Base-by-base conservation (phyloP, 2,329 filamentous ascomycete genomes). In the Fusarium haematococcum region DNA sequence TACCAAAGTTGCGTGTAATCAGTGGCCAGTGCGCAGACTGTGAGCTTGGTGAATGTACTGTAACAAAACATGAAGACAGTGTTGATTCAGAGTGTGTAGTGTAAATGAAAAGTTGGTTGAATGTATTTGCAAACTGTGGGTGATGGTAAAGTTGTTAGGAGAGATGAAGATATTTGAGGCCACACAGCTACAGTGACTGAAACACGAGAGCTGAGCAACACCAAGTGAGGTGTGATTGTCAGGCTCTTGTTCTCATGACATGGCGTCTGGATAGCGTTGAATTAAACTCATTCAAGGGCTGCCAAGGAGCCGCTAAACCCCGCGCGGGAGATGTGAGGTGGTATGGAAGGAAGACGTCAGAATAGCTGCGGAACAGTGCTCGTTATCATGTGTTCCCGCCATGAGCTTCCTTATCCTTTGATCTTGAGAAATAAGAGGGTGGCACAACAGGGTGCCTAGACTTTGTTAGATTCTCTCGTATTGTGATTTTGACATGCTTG, bases 1-100 rank as follows among this genome's bases (percentile, higher is more conserved):
- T 75, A 70, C 33, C 59, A 73, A 56, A 57, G 23, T 60, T 62
- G 71, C 52, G 54, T 74, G 58, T 59, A 37, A 45, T 58, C 52
- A 48, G 43, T 52, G 59, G 56, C 43, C 67, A 8, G 8, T 43
- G 7, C 33, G 48, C 32, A 41, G 33, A 67, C 5, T 37, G 32
- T 27, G 6, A 35, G 6, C n/a, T 11, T 27, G 27, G 13, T 27
- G 20, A n/a, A 18, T 41, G 32, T 20, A 13, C 20, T 30, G 32
- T 11, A 13, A 18, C 9, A 52, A 41, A 33, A 11, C 23, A 32
- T n/a, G 0, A 6, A 32, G 20, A 30, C 32, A 18, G n/a, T 33
- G 18, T 16, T 45, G 39, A 39, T 54, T 9, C 20, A 23, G 23
- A 30, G 41, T 27, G 13, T 39, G 18, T 39, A 37, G 16, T 14